Conservation (phyloP, 2,329 filamentous ascomycete species). For the Ramularia endophylla region DNA sequence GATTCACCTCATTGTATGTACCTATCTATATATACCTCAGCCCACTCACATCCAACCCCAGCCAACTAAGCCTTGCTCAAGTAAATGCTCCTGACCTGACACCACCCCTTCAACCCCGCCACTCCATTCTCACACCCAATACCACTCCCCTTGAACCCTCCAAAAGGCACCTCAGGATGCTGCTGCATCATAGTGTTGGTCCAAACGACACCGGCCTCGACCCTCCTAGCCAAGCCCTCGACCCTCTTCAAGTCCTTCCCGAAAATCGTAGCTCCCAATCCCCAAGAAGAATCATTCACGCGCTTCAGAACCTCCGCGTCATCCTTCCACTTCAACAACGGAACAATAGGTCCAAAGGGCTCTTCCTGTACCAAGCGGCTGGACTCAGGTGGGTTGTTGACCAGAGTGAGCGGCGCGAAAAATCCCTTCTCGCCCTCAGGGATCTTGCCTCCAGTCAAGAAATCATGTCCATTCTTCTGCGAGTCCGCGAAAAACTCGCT, state of each 20-base stretch:
- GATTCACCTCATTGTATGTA: no score
- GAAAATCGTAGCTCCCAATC: constrained; percentile 89
- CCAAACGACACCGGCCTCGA: constrained; percentile 85
- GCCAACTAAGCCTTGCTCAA: constrained; percentile 33
- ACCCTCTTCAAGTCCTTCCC: constrained; percentile 74
- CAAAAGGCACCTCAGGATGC: constrained; percentile 47
- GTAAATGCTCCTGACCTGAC: constrained; percentile 39
- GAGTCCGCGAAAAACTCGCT: constrained; percentile 68
- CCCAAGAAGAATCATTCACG: constrained; percentile 93
- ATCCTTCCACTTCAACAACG: constrained; percentile 75
- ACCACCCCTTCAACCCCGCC: constrained; percentile 37
- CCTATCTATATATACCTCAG: no score
- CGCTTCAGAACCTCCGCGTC: constrained; percentile 73
- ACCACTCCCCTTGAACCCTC: constrained; percentile 61
- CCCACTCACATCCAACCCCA: no score
- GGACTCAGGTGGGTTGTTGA: constrained; percentile 68
- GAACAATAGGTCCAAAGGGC: constrained; percentile 87
- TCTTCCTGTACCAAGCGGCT: constrained; percentile 90
- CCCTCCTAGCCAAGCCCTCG: constrained; percentile 66
- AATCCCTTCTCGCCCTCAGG: constrained; percentile 27
- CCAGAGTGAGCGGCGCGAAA: constrained; percentile 60
- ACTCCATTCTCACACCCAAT: constrained; percentile 50
- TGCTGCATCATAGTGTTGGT: constrained; percentile 19
- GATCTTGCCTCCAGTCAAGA: constrained; percentile 45
- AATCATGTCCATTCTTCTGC: constrained; percentile 72